Base-by-base conservation (phyloP, 106 monocot genomes). In the Chionographis japonica region DNA sequence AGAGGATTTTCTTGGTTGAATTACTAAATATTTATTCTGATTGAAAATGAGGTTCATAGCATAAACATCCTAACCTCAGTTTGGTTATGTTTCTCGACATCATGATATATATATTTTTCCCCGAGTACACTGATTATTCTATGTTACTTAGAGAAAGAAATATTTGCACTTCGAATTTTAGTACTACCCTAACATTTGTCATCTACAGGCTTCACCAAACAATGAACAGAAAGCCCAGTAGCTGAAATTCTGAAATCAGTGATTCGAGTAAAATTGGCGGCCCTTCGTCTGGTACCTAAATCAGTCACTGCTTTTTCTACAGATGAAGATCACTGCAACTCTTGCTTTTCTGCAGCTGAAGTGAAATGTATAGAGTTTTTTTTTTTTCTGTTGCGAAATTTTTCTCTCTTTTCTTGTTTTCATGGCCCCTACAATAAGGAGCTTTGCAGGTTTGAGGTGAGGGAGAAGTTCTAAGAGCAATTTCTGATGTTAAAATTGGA, bases 191-290 rank as follows among this genome's bases (percentile, higher is more conserved):
- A 18, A 42, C 50, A 36, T 27, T 36, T 72, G 18, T 46, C 36
- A 54, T 61, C 11, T 46, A 51, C 82, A 89, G 89, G 84, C 76
- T 50, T 72, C 83, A 37, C 72, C 86, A 70, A 74, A 59, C 72
- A 64, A 56, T 46, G 86, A 86, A 37, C 90, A 90, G 65, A 46
- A 90, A 90, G 57, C 72, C 75, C 40, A 74, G 68, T 46, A 79
- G 16, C 81, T 90, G 75, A 90, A 66, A 67, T 20, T 27, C 52
- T 19, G 37, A 37, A 58, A 60, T 19, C 62, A 54, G n/a, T 70
- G 13, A 54, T 46, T 0, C 46, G 5, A 10, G 8, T 46, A 46
- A 5, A 5, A 46, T 46, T 46, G 46, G 0, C 9, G 46, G 46
- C 0, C 9, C 46, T 46, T 46, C 7, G 18, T 54, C 54, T 13